Evolutionary conservation across 176 grass and related monocot genomes (phyloP).

Genomic region (Paspalum vaginatum): DNA sequence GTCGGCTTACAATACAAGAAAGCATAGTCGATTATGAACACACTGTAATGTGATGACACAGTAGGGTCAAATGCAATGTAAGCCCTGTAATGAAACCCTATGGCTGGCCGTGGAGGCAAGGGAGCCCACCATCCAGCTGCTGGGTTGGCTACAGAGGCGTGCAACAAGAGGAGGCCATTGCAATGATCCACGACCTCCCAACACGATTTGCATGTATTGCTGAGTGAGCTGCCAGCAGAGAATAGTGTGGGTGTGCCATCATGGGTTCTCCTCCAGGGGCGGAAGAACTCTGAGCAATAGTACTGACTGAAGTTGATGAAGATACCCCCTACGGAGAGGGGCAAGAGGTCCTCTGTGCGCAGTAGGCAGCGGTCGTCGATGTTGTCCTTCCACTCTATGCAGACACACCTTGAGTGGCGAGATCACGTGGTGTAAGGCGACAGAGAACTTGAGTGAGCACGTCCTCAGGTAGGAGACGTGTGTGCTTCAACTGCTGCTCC

Average conservation of each 20-base stretch:
- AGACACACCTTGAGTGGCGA: not conserved
- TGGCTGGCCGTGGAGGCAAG: not conserved
- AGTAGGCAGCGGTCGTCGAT: not conserved
- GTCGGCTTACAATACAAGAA: too few species aligned
- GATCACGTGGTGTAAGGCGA: not conserved
- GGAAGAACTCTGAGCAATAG: too few species aligned
- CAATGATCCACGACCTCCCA: not conserved
- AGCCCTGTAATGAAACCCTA: too few species aligned
- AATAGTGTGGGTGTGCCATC: too few species aligned
- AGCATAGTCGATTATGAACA: not conserved
- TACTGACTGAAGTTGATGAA: not conserved
- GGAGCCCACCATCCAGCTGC: not conserved
- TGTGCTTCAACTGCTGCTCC: too few species aligned
- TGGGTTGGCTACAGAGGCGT: not conserved
- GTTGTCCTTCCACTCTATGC: not conserved
- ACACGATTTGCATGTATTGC: too few species aligned
- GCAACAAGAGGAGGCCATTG: not conserved
- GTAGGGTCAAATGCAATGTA: too few species aligned
- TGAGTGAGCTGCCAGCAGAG: too few species aligned
- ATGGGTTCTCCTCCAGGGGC: too few species aligned
- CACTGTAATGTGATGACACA: not conserved
- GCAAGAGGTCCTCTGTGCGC: not conserved
- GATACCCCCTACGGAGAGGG: not conserved
- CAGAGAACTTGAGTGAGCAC: not conserved
- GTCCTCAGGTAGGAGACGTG: too few species aligned